Evolutionary conservation across 257 asterid genomes (phyloP).

Genomic region (Fraxinus anomala): DNA sequence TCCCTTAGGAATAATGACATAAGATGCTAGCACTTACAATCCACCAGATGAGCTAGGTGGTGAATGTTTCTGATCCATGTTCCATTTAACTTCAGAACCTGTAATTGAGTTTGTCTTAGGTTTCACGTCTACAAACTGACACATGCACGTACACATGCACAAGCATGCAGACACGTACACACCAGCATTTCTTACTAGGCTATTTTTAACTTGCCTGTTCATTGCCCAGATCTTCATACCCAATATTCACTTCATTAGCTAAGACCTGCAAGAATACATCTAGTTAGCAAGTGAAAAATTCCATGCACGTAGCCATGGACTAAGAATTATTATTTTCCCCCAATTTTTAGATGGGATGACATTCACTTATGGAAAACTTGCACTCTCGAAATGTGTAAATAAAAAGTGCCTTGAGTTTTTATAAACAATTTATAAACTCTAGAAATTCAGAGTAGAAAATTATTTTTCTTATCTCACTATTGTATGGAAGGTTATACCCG

Average conservation of each 20-base stretch:
- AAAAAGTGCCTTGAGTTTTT: too few species aligned
- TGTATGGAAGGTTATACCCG: too few species aligned
- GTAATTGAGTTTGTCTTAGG: conserved; percentile 30
- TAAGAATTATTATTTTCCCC: neutral
- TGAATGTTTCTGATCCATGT: conserved; percentile 75
- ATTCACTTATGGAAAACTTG: neutral
- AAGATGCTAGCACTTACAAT: conserved; percentile 54
- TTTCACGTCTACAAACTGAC: too few species aligned
- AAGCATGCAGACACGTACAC: neutral
- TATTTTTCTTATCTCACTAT: too few species aligned
- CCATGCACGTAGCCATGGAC: neutral
- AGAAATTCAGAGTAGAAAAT: too few species aligned
- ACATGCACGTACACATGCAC: too few species aligned
- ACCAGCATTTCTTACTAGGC: conserved; percentile 7
- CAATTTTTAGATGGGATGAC: neutral
- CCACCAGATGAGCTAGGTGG: conserved; percentile 88
- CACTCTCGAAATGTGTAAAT: neutral
- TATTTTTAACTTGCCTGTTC: conserved; percentile 66
- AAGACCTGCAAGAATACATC: conserved; percentile 58
- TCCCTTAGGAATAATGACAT: neutral
- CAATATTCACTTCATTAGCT: conserved; percentile 89
- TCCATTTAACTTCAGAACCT: conserved; percentile 89
- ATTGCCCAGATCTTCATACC: conserved; percentile 91
- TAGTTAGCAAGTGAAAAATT: neutral
- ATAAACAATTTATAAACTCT: too few species aligned